These are phyloP conservation scores for Rubus idaeus DNA, from an alignment of 306 rosid genomes.

Conservation along the genomic window DNA sequence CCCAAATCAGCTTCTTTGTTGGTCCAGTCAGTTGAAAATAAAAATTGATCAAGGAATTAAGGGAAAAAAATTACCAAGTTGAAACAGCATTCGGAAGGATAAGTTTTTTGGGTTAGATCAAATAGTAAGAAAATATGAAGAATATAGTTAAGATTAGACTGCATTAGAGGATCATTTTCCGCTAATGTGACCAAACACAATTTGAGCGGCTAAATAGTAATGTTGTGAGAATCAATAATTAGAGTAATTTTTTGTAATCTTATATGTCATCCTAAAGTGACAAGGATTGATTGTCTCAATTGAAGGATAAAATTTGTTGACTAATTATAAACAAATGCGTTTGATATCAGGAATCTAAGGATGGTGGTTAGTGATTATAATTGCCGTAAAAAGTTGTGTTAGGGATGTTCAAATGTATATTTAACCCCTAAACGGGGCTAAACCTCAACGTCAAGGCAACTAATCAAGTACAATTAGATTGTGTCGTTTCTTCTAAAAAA, in stretches of 20 bases:
- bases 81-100: too few species aligned
- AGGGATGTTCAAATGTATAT: conserved; percentile 9
- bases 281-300: neutral
- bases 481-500: neutral
- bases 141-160: neutral
- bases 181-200: too few species aligned
- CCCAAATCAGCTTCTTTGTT: neutral
- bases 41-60: too few species aligned
- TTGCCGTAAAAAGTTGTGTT: neutral
- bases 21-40: neutral
- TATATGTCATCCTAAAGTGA: neutral
- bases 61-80: too few species aligned
- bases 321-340: conserved; percentile 3
- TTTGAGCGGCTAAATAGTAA: too few species aligned
- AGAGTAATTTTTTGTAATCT: neutral
- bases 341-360: neutral
- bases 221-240: too few species aligned
- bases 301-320: neutral
- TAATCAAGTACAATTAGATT: neutral
- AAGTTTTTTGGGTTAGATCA: neutral
- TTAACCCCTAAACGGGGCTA: neutral
- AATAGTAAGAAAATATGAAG: neutral
- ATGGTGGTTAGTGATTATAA: neutral
- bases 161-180: too few species aligned
- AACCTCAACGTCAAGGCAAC: conserved; percentile 2